Evolutionary conservation across 164 flowering plant species (phyloP), one percentile per base, ranked within the genome.

Genomic region (Annona cherimola): DNA sequence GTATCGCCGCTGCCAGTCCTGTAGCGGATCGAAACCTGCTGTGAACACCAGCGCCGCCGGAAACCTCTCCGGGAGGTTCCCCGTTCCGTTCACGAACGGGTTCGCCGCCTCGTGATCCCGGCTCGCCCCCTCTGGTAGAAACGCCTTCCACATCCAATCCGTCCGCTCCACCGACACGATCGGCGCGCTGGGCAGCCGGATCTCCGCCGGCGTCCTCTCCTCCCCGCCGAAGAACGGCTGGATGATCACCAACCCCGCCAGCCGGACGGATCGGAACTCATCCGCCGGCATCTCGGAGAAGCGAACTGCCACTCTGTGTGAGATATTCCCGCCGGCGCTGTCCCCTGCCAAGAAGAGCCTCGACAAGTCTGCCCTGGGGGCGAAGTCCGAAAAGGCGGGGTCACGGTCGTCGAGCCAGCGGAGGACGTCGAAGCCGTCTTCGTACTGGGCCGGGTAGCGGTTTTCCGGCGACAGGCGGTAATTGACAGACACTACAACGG

Each of bases 291-390:
- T 26, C 5, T 26, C 44, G n/a, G 65, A 63, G 4, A 79, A 75
- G 5, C 80, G 55, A 1, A 76, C 57, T 1, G 86, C 80, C 50
- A 84, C 86, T 75, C 86, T 85, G 79, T 90, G 90, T 2, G 86
- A 84, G 19, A 90, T 4, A 74, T 90, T 90, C 1, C 76, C 96
- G 0, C 96, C 96, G n/a, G 96, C 93, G 73, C 88, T 84, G 45
- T 86, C 88, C 1, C 92, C 93, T 40, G 78, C 82, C 4, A 86
- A 50, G 71, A 83, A 83, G 62, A 78, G 72, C 45, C 71, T 61
- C 2, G 66, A 9, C 1, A 76, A 60, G 67, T 81, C 83, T 8
- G 78, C 76, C 16, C 45, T 62, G 20, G 63, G 69, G 3, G 78
- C 76, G 11, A 77, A 69, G 1, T 57, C 57, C 1, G 2, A 40